Conservation (phyloP, 208 protist genomes). For the Vickermania ingenoplastis region DNA sequence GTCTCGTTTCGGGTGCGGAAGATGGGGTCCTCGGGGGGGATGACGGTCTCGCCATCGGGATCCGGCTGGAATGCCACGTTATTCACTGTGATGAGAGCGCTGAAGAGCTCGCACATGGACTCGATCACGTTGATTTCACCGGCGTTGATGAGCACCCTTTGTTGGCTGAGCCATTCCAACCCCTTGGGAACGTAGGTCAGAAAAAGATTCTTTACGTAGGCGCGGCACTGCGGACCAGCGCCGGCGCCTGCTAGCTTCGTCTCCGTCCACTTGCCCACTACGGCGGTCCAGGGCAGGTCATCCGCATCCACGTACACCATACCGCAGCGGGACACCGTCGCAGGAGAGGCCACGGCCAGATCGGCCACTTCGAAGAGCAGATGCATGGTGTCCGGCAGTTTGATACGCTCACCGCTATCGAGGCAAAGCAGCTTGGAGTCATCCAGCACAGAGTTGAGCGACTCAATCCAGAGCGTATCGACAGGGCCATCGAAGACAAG, state of each 20-base stretch:
- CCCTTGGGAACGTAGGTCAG: slow-evolving; percentile 76
- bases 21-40: slow-evolving; percentile 50
- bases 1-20: slow-evolving; percentile 85
- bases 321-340: slow-evolving; percentile 97
- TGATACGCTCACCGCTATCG: slow-evolving; percentile 96
- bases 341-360: slow-evolving; percentile 95
- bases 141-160: slow-evolving; percentile 78
- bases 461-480: slow-evolving; percentile 99
- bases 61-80: slow-evolving; percentile 66
- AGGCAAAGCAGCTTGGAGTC: slow-evolving; percentile 98
- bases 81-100: slow-evolving; percentile 66
- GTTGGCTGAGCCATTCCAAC: slow-evolving; percentile 79
- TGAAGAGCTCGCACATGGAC: slow-evolving; percentile 90
- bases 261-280: slow-evolving; percentile 85
- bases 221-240: slow-evolving; percentile 49
- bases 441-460: slow-evolving; percentile 97
- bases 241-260: slow-evolving; percentile 53
- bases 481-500: slow-evolving; percentile 98
- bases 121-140: slow-evolving; percentile 91
- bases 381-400: slow-evolving; percentile 92
- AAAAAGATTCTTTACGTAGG: slow-evolving; percentile 87
- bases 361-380: slow-evolving; percentile 97
- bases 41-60: slow-evolving; percentile 32
- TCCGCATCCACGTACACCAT: slow-evolving; percentile 96
- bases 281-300: slow-evolving; percentile 91